A percentile compares a stretch with the other conserved stretches of the same genome.
Conservation (phyloP, 1,284 basidiomycete species). For the Boletus smithii region DNA sequence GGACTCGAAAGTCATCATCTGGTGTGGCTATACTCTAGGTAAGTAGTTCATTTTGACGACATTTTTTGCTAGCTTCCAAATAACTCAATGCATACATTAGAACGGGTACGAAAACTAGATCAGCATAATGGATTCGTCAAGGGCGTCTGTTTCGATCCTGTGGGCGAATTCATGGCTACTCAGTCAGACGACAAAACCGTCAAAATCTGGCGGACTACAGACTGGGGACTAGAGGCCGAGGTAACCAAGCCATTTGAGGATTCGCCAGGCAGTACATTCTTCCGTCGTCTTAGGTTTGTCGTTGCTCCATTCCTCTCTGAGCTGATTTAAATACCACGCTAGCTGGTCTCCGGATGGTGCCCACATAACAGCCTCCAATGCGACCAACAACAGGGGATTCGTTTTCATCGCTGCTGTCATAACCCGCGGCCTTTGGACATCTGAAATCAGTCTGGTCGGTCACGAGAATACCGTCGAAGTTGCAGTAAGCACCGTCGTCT, state of each 20-base stretch:
- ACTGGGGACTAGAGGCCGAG: conserved; percentile 85
- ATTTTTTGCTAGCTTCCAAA: too few relatives aligned
- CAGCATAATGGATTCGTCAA: conserved; percentile 97
- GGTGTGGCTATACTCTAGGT: conserved; percentile 90
- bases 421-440: conserved; percentile 81
- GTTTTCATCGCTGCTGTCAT: conserved; percentile 98
- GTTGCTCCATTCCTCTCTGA: conserved; percentile 2
- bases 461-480: conserved; percentile 99
- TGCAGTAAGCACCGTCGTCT: conserved; percentile 54
- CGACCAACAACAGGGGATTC: conserved; percentile 91
- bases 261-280: conserved; percentile 95
- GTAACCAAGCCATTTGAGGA: conserved; percentile 89
- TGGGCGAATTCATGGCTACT: conserved; percentile 95
- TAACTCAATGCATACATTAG: conserved; percentile 37
- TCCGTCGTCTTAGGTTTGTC: conserved; percentile 78
- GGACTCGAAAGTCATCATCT: conserved; percentile 89
- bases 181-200: conserved; percentile 95
- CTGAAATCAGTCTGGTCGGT: conserved; percentile 90
- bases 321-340: conserved; percentile 1
- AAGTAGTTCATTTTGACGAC: conserved; percentile 21
- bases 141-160: conserved; percentile 97
- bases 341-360: conserved; percentile 99
- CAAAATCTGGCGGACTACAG: conserved; percentile 93
- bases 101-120: conserved; percentile 79
- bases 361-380: conserved; percentile 94